These are phyloP conservation scores for Epichloe amarillans DNA, from an alignment of 2,329 filamentous ascomycete species.

Conservation along the genomic window DNA sequence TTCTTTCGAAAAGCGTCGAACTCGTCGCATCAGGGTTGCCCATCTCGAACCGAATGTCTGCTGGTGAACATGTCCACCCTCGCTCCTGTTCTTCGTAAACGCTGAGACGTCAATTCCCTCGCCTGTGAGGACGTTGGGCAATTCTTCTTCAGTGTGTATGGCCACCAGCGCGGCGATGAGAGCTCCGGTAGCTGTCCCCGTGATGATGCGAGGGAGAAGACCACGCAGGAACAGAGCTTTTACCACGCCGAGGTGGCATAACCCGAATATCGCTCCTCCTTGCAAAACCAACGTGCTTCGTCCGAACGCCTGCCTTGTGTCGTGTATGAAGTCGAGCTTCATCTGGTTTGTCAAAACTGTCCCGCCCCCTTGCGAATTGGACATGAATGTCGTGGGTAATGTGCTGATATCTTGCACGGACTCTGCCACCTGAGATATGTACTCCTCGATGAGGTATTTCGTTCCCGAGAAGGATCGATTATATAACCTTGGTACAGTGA, in stretches of 20 bases:
- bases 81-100: slow-evolving; percentile 38
- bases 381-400: slow-evolving; percentile 42
- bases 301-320: slow-evolving; percentile 79
- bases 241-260: slow-evolving; percentile 82
- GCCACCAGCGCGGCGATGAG: slow-evolving; percentile 80
- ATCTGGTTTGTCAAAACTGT: slow-evolving; percentile 51
- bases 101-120: slow-evolving; percentile 73
- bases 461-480: slow-evolving; percentile 79
- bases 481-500: slow-evolving; percentile 68
- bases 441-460: slow-evolving; percentile 83
- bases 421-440: slow-evolving; percentile 71
- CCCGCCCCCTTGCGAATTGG: slow-evolving; percentile 19
- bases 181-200: slow-evolving; percentile 80
- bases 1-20: slow-evolving; percentile 56
- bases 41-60: slow-evolving; percentile 29
- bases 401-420: slow-evolving; percentile 64
- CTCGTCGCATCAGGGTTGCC: slow-evolving; percentile 51
- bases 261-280: slow-evolving; percentile 79
- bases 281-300: slow-evolving; percentile 76
- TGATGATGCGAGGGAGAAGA: slow-evolving; percentile 77
- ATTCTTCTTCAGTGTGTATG: slow-evolving; percentile 74
- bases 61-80: slow-evolving; percentile 19
- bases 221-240: slow-evolving; percentile 73
- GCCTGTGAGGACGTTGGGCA: slow-evolving; percentile 63
- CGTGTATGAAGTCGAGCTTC: slow-evolving; percentile 76